Evolutionary conservation across 2,329 filamentous ascomycete genomes (phyloP), one percentile per base, ranked within the genome.

Genomic region (Penicillium sp.): DNA sequence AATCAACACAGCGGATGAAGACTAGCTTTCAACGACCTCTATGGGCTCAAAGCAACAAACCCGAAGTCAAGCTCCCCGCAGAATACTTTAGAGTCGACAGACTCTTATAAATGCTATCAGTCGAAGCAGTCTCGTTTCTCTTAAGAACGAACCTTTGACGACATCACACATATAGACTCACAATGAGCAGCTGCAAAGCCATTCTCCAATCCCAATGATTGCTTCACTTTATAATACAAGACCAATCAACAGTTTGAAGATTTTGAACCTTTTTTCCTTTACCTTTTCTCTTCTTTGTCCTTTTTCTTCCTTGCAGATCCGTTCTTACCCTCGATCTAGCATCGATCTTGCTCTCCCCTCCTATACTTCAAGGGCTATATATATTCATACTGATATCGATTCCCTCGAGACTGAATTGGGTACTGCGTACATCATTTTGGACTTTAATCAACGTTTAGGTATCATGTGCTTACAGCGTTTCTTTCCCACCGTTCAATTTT

Each of bases 311-410:
- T 9, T 43, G 23, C 40, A 43, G 9, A 21, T 43, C 20, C 11
- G n/a, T 21, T 9, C 23, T 23, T 20, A 43, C 16, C 40, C 23
- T 23, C 20, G 40, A 43, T 23, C 20, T 43, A 47, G 16, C 28
- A 53, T 53, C 18, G 42, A 38, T 47, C 51, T 46, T n/a, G 18
- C 28, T 53, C 51, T 47, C 51, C 28, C 42, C 51, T 26, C 42
- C 47, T 47, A 53, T 18, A 43, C 20, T 18, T 43, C 40, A 43
- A 21, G 40, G 23, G 40, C 20, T 43, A 43, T 23, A 47, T 21
- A 47, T 47, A 47, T 47, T 18, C 18, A 47, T 47, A 47, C 23
- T 28, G 46, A 47, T 47, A 47, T 30, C n/a, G 46, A 30, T 28
- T 47, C 23, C 9, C 26, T 47, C n/a, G 26, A 18, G 16, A 47